phyloP scores from a whole-genome alignment of 2,329 filamentous ascomycete species.

The Arthroderma sp. region DNA sequence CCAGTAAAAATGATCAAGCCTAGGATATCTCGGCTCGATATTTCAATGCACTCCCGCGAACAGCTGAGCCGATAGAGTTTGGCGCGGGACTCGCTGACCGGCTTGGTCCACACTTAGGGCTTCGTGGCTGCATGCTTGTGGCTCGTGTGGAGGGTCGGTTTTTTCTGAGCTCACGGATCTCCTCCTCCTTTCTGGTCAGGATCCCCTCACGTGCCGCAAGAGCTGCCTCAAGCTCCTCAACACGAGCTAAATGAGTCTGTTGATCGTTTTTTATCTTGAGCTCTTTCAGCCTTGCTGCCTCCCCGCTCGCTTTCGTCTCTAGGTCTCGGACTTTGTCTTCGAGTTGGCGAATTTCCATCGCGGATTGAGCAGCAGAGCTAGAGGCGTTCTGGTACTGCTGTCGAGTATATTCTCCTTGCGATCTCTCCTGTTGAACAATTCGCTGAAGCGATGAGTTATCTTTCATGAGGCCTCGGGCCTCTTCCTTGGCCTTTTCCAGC shows the following conservation, averaged over 20 bases:
- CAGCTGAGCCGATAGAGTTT: constrained; percentile 18
- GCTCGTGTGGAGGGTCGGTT: constrained; percentile 31
- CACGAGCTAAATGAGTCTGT: constrained; percentile 22
- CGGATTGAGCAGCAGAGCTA: constrained; percentile 29
- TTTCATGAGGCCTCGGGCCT: constrained; percentile 25
- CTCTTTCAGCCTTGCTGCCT: constrained; percentile 26
- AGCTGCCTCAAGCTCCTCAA: constrained; percentile 26
- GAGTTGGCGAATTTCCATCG: constrained; percentile 25
- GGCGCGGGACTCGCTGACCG: constrained; percentile 30
- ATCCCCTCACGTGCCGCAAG: constrained; percentile 26
- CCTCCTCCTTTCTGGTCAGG: constrained; percentile 31
- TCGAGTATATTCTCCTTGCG: constrained; percentile 34
- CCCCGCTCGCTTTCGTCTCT: constrained; percentile 24
- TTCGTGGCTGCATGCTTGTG: constrained; percentile 31
- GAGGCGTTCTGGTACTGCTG: constrained; percentile 36
- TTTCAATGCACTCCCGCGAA: constrained; percentile 25
- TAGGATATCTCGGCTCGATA: constrained; percentile 13
- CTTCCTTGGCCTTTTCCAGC: constrained; percentile 28
- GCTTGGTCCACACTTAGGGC: constrained; percentile 25
- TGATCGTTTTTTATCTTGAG: constrained; percentile 24
- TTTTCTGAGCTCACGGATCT: constrained; percentile 31
- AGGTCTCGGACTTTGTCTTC: constrained; percentile 25
- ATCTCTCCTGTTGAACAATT: constrained; percentile 28
- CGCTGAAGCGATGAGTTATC: constrained; percentile 24
- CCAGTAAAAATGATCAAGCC: neutral